Base-by-base conservation (phyloP, 768 basidiomycete genomes). In the Auriculariales sp. region DNA sequence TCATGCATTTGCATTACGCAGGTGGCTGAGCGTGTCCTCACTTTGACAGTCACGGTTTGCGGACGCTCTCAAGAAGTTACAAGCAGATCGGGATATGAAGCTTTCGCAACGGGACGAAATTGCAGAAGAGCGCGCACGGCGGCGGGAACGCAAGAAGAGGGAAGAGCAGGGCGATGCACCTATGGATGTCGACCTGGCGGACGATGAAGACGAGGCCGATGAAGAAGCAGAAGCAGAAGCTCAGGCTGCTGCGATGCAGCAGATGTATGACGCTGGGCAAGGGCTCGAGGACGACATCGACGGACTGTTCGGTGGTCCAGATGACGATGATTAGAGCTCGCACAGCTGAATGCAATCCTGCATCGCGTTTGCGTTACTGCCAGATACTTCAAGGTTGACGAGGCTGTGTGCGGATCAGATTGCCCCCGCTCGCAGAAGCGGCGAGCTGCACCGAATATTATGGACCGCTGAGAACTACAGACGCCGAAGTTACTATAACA, bases 61-160 rank as follows among this genome's bases (percentile, higher is more conserved):
- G 62, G 92, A 94, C 61, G 83, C 86, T 15, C 64, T 93, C 58
- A 87, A 81, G 70, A 95, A 94, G 64, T 71, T 95, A 45, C 75
- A 80, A 10, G 76, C 79, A 30, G 91, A 95, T 60, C 68, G 93
- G 28, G 91, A 93, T 55, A 79, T 81, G 75, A 93, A 92, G 61
- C 66, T 74, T 9, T 74, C 74, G 1, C 88, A 90, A 60, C 72
- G 82, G 50, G 87, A 90, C 55, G 84, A 83, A 57, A 66, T 90
- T 61, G 79, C 78, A 57, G 86, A 89, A 65, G 72, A 79, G 58
- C 80, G 80, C 56, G 73, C 82, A 12, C 28, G 42, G 9, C 49
- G 44, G 11, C 49, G 47, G 36, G 63, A 79, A 60, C 72, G 73
- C 62, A 83, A 83, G 57, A 44, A 52, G 9, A 51, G 51, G 25